These are phyloP conservation scores for Trametes punicea DNA, from an alignment of 768 basidiomycete genomes.

Conservation along the genomic window DNA sequence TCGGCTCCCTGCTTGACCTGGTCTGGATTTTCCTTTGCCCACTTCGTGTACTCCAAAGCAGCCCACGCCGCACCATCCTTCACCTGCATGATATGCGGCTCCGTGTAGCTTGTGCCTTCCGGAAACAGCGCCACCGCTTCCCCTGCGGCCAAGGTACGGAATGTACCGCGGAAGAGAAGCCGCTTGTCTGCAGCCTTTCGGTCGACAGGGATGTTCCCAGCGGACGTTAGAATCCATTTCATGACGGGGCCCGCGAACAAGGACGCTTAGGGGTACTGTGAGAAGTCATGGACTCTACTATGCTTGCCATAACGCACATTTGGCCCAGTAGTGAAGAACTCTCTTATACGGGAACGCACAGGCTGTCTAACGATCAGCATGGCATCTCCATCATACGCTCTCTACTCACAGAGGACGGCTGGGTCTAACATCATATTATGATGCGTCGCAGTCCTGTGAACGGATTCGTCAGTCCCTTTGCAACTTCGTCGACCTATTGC, in stretches of 20 bases:
- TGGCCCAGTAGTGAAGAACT: constrained; percentile 91
- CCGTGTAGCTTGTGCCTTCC: constrained; percentile 91
- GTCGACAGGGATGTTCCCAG: constrained; percentile 98
- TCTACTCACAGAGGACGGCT: constrained; percentile 65
- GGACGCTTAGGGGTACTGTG: constrained; percentile 43
- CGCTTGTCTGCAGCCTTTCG: constrained; percentile 91
- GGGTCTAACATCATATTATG: constrained; percentile 97
- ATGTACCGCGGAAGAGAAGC: constrained; percentile 82
- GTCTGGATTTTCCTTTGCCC: constrained; percentile 57
- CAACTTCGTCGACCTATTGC: background rate
- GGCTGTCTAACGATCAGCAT: constrained; percentile 36
- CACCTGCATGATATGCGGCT: constrained; percentile 88
- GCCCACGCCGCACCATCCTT: constrained; percentile 96
- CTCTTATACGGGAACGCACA: constrained; percentile 78
- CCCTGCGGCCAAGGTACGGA: constrained; percentile 78
- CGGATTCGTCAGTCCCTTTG: background rate
- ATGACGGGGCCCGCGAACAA: constrained; percentile 79
- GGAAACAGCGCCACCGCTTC: constrained; percentile 91
- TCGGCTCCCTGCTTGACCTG: constrained; percentile 33
- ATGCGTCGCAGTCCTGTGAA: constrained; percentile 72
- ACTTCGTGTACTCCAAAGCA: constrained; percentile 87
- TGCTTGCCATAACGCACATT: constrained; percentile 49
- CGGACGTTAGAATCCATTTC: constrained; percentile 72
- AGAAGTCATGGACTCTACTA: constrained; percentile 5
- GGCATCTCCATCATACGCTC: background rate